A percentile compares a stretch with the other conserved stretches of the same genome.
Conservation (phyloP, 768 basidiomycete species). For the Lentinus brumalis region DNA sequence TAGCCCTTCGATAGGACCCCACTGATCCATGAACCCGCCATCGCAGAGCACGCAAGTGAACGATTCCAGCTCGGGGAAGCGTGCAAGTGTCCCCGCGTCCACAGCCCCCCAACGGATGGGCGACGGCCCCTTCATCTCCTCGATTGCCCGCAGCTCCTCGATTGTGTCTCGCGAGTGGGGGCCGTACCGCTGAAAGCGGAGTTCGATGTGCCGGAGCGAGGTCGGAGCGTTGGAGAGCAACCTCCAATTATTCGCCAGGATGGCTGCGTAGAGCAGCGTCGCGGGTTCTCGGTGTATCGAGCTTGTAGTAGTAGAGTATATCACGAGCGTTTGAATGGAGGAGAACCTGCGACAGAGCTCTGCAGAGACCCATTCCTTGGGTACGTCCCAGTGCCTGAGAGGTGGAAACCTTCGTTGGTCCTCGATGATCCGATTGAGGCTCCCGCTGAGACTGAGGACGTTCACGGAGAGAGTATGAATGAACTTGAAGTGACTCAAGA, state of each 20-base stretch:
- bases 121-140: neutral
- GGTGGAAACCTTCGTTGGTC: too few species aligned
- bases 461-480: too few species aligned
- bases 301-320: neutral
- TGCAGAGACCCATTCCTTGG: too few species aligned
- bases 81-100: neutral
- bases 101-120: neutral
- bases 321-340: neutral
- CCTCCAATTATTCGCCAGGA: neutral
- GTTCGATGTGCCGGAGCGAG: neutral
- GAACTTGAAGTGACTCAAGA: too few species aligned
- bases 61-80: neutral
- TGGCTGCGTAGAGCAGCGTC: neutral
- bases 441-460: too few species aligned
- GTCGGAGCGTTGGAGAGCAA: neutral
- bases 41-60: neutral
- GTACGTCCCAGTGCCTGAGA: too few species aligned
- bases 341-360: neutral
- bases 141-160: neutral
- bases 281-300: neutral
- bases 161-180: neutral
- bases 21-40: neutral
- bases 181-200: neutral
- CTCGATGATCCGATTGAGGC: too few species aligned
- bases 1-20: neutral